phyloP scores from a whole-genome alignment of 2,329 filamentous ascomycete genomes.

The Akanthomyces uredinophilus region DNA sequence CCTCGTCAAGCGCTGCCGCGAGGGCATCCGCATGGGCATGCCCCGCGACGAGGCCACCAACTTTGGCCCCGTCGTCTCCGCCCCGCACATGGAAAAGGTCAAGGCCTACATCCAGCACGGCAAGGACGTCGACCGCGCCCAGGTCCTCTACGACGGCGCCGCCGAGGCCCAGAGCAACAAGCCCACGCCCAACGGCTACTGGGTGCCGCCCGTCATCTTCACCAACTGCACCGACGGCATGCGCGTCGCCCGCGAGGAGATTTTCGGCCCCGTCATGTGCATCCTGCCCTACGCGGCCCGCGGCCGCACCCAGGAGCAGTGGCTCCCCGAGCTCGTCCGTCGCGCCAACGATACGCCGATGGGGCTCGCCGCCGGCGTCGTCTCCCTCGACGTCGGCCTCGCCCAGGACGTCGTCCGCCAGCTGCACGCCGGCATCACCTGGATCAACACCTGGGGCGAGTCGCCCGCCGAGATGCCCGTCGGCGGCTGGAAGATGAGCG shows the following conservation, averaged over 20 bases:
- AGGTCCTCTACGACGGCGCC: conserved; percentile 65
- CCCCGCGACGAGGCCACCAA: conserved; percentile 70
- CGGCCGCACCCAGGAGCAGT: conserved; percentile 26
- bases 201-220: conserved; percentile 80
- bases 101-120: conserved; percentile 71
- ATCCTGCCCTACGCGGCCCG: conserved; percentile 65
- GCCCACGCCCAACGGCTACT: conserved; percentile 61
- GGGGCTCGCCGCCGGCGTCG: conserved; percentile 79
- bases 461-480: conserved; percentile 88
- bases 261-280: conserved; percentile 83
- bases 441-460: conserved; percentile 94
- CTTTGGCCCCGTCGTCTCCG: conserved; percentile 77
- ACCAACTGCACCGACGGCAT: conserved; percentile 80
- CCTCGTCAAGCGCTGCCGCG: conserved; percentile 46
- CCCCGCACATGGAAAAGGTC: conserved; percentile 71
- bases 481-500: conserved; percentile 87
- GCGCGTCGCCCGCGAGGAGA: conserved; percentile 76
- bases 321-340: conserved; percentile 61
- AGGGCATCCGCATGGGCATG: conserved; percentile 72
- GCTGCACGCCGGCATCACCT: conserved; percentile 80
- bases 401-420: conserved; percentile 67
- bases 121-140: conserved; percentile 66
- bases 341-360: conserved; percentile 74
- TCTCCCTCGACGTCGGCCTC: conserved; percentile 67
- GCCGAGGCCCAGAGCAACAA: conserved; percentile 48